phyloP scores from a whole-genome alignment of 345 rosid species.

The Lepidium didymum region DNA sequence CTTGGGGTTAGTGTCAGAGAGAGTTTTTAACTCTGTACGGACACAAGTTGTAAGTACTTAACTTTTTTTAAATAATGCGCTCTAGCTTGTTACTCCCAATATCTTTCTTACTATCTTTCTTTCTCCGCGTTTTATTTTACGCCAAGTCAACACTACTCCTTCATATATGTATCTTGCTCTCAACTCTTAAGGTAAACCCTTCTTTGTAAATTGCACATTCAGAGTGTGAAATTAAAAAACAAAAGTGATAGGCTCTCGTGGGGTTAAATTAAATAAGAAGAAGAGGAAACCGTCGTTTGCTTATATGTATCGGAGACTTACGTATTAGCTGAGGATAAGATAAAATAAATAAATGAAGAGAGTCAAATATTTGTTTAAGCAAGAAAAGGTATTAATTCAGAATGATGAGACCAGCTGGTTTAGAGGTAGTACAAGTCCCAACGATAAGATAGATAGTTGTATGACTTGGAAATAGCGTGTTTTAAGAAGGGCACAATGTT shows the following conservation, averaged over 20 bases:
- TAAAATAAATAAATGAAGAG: background rate
- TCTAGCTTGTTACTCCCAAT: too few species aligned
- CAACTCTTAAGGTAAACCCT: background rate
- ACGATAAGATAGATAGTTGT: conserved; percentile 9
- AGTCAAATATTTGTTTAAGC: background rate
- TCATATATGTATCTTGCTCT: background rate
- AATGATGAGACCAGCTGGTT: conserved; percentile 4
- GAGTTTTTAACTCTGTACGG: too few species aligned
- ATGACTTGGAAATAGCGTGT: conserved; percentile 14
- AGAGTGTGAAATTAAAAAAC: background rate
- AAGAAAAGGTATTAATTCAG: background rate
- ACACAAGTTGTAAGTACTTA: too few species aligned
- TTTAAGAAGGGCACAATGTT: background rate
- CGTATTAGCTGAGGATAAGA: conserved; percentile 3
- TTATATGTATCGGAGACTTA: conserved; percentile 7
- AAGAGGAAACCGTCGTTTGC: conserved; percentile 18
- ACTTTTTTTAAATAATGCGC: too few species aligned
- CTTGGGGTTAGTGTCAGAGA: too few species aligned
- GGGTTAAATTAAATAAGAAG: background rate
- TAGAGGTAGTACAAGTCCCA: conserved; percentile 11
- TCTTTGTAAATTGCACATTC: background rate
- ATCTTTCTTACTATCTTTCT: too few species aligned
- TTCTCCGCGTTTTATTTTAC: too few species aligned
- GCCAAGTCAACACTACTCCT: too few species aligned
- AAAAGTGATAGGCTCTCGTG: background rate